Base-by-base conservation (phyloP, 2,329 filamentous ascomycete species). In the Annulohypoxylon truncatum region DNA sequence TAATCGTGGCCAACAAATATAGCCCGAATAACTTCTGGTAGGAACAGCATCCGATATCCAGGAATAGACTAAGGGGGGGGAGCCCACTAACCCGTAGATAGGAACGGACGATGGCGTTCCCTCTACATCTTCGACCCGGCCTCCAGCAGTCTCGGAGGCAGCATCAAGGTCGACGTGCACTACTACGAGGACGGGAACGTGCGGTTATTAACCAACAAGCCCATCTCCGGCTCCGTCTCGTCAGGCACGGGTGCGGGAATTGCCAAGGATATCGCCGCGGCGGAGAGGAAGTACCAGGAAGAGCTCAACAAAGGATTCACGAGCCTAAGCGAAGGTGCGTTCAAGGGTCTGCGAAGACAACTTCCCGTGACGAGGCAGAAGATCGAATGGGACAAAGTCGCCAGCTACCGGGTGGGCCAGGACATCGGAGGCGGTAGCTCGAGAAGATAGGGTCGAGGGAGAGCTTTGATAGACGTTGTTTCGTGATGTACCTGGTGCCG, bases 141-240 rank as follows among this genome's bases (percentile, higher is more conserved):
- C n/a, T 87, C 87, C 1, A 84, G 85, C 69, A 84, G 84, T 50
- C 82, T 98, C 44, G 89, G 90, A 35, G 96, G 96, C 73, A 89
- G 85, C 64, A 90, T 98, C 80, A 93, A 95, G 79, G 92, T 97
- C 57, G 94, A 98, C 73, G 95, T 99, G 54, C 96, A 99, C 84
- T 99, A 99, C 85, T 99, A 99, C 83, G 96, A 99, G 82, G 96
- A 99, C 77, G 96, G 96, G 68, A 99, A 99, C 77, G 96, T 99
- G 62, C 91, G 96, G 2, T 87, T 99, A 64, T 85, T 95, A 69
- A 97, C 96, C n/a, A 90, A 88, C 75, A 97, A 97, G 82, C 83
- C 91, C 9, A 78, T 95, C 10, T 84, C 84, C 0, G 78, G 87
- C 2, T 87, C 86, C 7, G 79, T 92, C n/a, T 79, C 88, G 0